Conservation (phyloP, 2,329 filamentous ascomycete genomes). For the Lasiodiplodia theobromae region DNA sequence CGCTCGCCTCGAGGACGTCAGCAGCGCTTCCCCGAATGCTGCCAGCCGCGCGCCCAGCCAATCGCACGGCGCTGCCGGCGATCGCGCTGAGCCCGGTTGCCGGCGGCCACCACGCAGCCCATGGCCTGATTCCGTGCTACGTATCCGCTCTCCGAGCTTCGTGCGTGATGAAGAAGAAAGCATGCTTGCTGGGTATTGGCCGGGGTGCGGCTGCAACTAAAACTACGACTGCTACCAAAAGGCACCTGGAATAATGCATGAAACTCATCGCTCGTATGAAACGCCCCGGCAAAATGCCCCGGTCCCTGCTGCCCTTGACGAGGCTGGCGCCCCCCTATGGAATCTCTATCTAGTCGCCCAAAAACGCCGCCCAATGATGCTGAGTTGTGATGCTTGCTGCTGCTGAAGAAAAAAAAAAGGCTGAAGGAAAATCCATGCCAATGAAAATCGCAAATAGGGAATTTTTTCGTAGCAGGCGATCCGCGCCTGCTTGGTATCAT, state of each 20-base stretch:
- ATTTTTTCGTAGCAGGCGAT: slow-evolving; percentile 29
- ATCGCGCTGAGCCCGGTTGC: slow-evolving; percentile 19
- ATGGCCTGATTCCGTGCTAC: slow-evolving; percentile 16
- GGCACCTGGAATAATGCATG: slow-evolving; percentile 18
- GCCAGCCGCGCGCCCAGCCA: slow-evolving; percentile 12
- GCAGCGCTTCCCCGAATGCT: slow-evolving; percentile 23
- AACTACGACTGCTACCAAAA: slow-evolving; percentile 20
- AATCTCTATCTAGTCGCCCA: slow-evolving; percentile 31
- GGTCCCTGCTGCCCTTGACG: slow-evolving; percentile 2
- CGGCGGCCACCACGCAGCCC: not conserved
- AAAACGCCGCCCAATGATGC: slow-evolving; percentile 32
- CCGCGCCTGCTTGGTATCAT: slow-evolving; percentile 30
- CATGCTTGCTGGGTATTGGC: slow-evolving; percentile 18
- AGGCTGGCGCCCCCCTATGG: slow-evolving; percentile 21
- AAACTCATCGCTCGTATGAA: slow-evolving; percentile 29
- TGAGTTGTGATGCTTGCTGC: slow-evolving; percentile 24
- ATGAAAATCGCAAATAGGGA: slow-evolving; percentile 26
- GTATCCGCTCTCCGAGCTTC: slow-evolving; percentile 2
- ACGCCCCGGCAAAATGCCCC: slow-evolving; percentile 15
- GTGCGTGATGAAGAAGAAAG: slow-evolving; percentile 22
- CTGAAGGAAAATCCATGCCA: slow-evolving; percentile 13
- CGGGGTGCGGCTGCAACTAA: slow-evolving; percentile 21
- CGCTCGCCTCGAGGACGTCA: slow-evolving; percentile 20
- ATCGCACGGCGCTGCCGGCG: slow-evolving; percentile 6
- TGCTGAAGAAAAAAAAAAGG: slow-evolving; percentile 2